Percentiles rank a stretch among this genome's conserved stretches.
Evolutionary conservation across 2,329 filamentous ascomycete genomes (phyloP).

Genomic region (Graphilbum ipis-grandicollis): DNA sequence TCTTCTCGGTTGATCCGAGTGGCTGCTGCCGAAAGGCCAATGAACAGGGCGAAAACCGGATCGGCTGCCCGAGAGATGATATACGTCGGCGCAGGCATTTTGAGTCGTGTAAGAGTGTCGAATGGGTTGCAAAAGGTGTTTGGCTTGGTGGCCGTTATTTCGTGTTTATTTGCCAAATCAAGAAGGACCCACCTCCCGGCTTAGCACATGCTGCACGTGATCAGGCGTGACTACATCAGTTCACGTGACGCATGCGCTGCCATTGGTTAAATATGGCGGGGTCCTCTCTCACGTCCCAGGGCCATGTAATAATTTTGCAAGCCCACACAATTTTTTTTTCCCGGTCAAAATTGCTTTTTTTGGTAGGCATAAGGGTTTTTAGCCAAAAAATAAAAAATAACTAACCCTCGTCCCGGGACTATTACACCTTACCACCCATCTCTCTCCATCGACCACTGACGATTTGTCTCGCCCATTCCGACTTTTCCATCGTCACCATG

Average conservation of each 20-base stretch:
- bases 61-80: constrained; percentile 43
- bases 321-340: constrained; percentile 10
- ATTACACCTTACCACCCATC: not conserved
- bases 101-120: no score
- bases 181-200: no score
- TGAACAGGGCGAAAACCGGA: constrained; percentile 39
- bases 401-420: no score
- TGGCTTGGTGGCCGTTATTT: no score
- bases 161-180: no score
- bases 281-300: not conserved
- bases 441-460: constrained; percentile 3
- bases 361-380: no score
- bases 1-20: constrained; percentile 43
- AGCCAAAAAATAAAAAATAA: constrained; percentile 9
- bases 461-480: not conserved
- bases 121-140: no score
- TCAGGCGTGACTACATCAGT: not conserved
- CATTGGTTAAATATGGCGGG: not conserved
- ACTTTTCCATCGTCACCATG: constrained; percentile 31
- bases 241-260: not conserved
- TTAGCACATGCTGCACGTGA: no score
- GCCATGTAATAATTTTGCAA: constrained; percentile 8
- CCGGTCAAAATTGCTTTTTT: constrained; percentile 1
- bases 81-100: constrained; percentile 37
- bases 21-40: constrained; percentile 36